A percentile compares a stretch with the other conserved stretches of the same genome.
phyloP scores from a whole-genome alignment of 768 basidiomycete species.

The Hericium rajendrae region DNA sequence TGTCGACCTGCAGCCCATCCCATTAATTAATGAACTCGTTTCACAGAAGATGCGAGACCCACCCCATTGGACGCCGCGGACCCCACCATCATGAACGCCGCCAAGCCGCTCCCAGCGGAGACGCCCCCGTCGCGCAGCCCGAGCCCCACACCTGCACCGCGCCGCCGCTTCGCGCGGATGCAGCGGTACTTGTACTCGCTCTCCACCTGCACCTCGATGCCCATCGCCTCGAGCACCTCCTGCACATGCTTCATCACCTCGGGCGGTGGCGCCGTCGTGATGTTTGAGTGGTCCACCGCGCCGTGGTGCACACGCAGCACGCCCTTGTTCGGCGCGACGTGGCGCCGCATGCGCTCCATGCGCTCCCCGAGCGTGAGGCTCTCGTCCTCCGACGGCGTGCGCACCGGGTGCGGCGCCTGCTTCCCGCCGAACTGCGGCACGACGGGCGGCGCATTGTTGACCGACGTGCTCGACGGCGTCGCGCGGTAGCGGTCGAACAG shows the following conservation, averaged over 20 bases:
- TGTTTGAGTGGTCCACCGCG: slow-evolving; percentile 81
- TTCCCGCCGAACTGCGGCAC: not conserved
- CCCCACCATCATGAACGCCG: slow-evolving; percentile 28
- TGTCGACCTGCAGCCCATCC: slow-evolving; percentile 57
- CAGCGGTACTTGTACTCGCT: slow-evolving; percentile 88
- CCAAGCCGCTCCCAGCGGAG: not conserved
- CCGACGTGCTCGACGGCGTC: slow-evolving; percentile 7
- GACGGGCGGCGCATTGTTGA: slow-evolving; percentile 2
- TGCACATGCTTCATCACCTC: slow-evolving; percentile 84
- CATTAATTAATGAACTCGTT: slow-evolving; percentile 8
- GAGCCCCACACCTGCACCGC: slow-evolving; percentile 26
- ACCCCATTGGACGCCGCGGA: slow-evolving; percentile 84
- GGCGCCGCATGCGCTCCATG: slow-evolving; percentile 22
- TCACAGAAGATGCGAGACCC: slow-evolving; percentile 24
- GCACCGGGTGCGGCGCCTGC: slow-evolving; percentile 6
- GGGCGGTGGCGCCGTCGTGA: slow-evolving; percentile 76
- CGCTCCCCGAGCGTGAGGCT: slow-evolving; percentile 10
- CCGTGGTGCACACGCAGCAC: slow-evolving; percentile 81
- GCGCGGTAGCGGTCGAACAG: slow-evolving; percentile 5
- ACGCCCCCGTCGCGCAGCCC: slow-evolving; percentile 25
- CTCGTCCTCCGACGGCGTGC: slow-evolving; percentile 5
- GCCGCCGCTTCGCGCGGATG: slow-evolving; percentile 62
- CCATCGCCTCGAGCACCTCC: slow-evolving; percentile 78
- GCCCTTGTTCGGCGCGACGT: slow-evolving; percentile 28
- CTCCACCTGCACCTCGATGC: slow-evolving; percentile 80